Evolutionary conservation across 75 land plant species (phyloP), one percentile per base, ranked within the genome.

Genomic region (Pinus albicaulis): DNA sequence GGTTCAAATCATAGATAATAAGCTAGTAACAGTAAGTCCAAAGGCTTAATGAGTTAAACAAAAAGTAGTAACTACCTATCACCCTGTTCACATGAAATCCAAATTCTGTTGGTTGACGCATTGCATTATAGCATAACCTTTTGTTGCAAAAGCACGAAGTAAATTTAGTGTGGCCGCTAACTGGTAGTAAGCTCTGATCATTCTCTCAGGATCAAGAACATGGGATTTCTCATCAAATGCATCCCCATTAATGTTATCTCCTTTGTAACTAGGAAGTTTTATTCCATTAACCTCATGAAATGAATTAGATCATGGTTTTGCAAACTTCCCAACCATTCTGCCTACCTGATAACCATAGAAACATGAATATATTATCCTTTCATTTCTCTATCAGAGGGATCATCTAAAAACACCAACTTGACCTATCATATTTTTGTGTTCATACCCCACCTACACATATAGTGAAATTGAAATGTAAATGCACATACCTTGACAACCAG

Each of bases 401-500:
- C 48, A 44, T 44, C 48, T 6, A 44, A 44, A 8, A 44, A 44
- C 48, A 44, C 48, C 48, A 44, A 44, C 48, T 44, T 44, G 48
- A 8, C 48, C 7, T 44, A 44, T 44, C 48, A 5, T 44, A 44
- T 44, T 44, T 8, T 8, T 44, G 7, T 44, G 48, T 5, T 44
- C 48, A 44, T 7, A 7, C 0, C 48, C 1, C 48, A 7, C 41
- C 4, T 5, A 38, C 48, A 44, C 8, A 44, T 0, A 44, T 7
- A 44, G 48, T 44, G 7, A 44, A 44, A 44, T 44, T 44, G 48
- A 44, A 44, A 44, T 6, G 48, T 7, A 44, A 44, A 44, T 44
- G 48, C 4, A 59, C 60, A 59, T 72, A 85, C 90, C 85, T 88
- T 88, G 77, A 88, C 57, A 41, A 88, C 80, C 16, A 85, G 90